Conservation (phyloP, 495 filamentous ascomycete genomes). For the Penicillium diatomitis region DNA sequence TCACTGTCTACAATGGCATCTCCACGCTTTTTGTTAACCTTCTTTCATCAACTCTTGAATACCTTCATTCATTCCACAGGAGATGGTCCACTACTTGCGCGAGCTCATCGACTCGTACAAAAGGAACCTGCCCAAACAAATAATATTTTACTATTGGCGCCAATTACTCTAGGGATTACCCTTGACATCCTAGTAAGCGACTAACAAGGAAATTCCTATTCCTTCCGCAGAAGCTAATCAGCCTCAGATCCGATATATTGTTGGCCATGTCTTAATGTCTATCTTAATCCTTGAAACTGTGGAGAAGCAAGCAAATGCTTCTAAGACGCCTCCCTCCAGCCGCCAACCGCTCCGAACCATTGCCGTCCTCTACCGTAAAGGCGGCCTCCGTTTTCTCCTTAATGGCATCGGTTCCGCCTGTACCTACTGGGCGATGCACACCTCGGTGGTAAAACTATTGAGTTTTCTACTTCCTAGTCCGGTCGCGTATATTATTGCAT, state of each 20-base stretch:
- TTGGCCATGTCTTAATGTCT: background rate
- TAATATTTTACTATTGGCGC: background rate
- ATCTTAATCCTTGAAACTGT: background rate
- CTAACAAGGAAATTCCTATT: background rate
- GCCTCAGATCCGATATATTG: background rate
- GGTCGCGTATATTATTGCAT: background rate
- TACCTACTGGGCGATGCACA: background rate
- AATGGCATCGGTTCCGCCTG: background rate
- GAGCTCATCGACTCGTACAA: background rate
- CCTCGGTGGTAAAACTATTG: background rate
- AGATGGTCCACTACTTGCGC: background rate
- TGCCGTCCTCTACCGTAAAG: background rate
- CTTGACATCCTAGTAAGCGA: background rate
- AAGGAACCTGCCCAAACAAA: background rate
- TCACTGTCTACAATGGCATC: background rate
- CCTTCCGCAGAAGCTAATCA: background rate
- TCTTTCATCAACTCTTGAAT: background rate
- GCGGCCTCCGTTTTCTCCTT: background rate
- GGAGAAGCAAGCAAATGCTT: background rate
- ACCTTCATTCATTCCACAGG: background rate
- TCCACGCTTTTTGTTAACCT: background rate
- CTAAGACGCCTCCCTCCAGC: background rate
- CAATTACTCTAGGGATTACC: background rate
- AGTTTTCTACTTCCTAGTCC: background rate
- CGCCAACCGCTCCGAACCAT: background rate